Base-by-base conservation (phyloP, 2,329 filamentous ascomycete species). In the Chalaropsis ovoidea region DNA sequence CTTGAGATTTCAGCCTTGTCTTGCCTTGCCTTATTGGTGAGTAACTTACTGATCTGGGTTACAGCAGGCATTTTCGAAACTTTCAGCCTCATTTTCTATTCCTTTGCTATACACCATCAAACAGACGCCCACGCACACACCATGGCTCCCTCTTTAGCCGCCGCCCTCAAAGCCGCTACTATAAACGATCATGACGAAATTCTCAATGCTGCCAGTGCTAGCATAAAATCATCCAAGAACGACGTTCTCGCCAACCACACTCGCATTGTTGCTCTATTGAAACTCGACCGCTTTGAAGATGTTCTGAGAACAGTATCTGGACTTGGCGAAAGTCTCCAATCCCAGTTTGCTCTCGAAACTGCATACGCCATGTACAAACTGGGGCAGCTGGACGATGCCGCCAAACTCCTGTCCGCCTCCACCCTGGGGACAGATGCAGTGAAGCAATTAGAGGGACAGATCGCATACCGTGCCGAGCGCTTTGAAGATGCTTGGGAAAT, bases 291-390 rank as follows among this genome's bases (percentile, higher is more conserved):
- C 67, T 94, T 87, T 74, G 83, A 88, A 66, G 89, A 94, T 74
- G 88, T 88, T 58, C 77, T 90, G 61, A 83, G 84, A 67, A 81
- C 84, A 65, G 81, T 93, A 67, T 82, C 85, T 67, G 82, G 85
- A 43, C 84, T 80, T 19, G 84, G 85, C 61, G 78, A 82, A 67
- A 78, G 77, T 69, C 76, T 92, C 66, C 82, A 86, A 72, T 77
- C 81, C 47, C 76, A 76, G 66, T 89, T 86, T 69, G 72, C 76
- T 17, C 79, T 92, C 54, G 89, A 92, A 74, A 86, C 86, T 73
- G 83, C 87, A 1, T 95, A 95, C 77, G 86, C 88, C n/a, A 80
- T 92, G 22, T 95, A 94, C 77, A 94, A 92, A 77, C 82, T 83
- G 0, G 88, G 88, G 27, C 80, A 85, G 69, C 80, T 90, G 0